Evolutionary conservation across 176 grass and related monocot genomes (phyloP), one percentile per base, ranked within the genome.

Genomic region (Avena sativa): DNA sequence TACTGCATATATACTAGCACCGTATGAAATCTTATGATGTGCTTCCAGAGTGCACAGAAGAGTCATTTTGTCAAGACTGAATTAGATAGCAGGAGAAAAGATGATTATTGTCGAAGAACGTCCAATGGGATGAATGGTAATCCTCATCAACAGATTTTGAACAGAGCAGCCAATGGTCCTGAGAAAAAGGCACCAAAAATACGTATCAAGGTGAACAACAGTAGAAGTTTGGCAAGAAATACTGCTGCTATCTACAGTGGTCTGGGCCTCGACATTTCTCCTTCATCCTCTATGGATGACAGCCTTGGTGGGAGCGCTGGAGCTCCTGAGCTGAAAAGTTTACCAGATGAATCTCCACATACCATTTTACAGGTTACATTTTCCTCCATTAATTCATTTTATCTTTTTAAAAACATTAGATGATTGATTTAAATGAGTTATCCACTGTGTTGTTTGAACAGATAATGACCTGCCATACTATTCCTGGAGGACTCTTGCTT

Each of bases 241-340:
- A 92, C 86, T 88, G 88, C 93, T 88, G 93, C 86, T 81, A 90
- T 92, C 25, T 92, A 94, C 62, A 94, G 90, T 83, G 90, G 93
- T 20, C 55, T 94, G 69, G 93, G 93, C 36, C 88, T 94, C 66
- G 83, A 94, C 67, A 90, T 90, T 90, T 94, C 93, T 82, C 93
- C 93, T 64, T 92, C 90, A 17, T 94, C 93, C 58, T 94, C 93
- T 51, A 71, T 58, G 11, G 90, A 90, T 74, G 90, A 85, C 30
- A 92, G 88, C 56, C 68, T 84, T 86, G 82, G 86, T 83, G 79
- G 74, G 61, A 92, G 83, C 7, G n/a, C 60, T 21, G 74, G 53
- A 36, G 32, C 59, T 80, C 83, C 43, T 66, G 66, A 77, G 49
- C 63, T 50, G 0, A 64, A 80, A 86, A 25, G 78, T 86, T 49